These are phyloP conservation scores for Tulasnella sp. DNA, from an alignment of 768 basidiomycete species.

Conservation along the genomic window DNA sequence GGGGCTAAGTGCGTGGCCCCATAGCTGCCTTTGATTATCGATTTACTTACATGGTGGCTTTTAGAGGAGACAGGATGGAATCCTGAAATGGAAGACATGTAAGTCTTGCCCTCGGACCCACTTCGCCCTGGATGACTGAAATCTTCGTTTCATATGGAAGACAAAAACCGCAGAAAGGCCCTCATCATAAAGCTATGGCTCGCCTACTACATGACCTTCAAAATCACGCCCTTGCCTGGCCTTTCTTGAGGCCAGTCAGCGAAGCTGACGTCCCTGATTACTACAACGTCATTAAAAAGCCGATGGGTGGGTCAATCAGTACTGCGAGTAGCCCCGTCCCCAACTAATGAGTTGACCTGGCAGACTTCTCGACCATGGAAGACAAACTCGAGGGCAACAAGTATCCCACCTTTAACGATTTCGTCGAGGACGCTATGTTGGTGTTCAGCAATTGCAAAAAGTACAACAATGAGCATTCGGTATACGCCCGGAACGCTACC, in stretches of 20 bases:
- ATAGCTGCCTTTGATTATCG: background rate
- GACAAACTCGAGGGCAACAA: conserved; percentile 85
- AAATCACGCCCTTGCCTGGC: conserved; percentile 77
- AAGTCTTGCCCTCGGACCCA: conserved; percentile 34
- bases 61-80: conserved; percentile 92
- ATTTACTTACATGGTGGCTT: background rate
- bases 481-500: conserved; percentile 80
- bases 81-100: conserved; percentile 72
- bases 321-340: conserved; percentile 12
- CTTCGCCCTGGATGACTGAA: conserved; percentile 2
- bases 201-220: conserved; percentile 74
- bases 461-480: conserved; percentile 78
- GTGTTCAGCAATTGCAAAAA: conserved; percentile 84
- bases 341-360: background rate
- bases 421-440: conserved; percentile 74
- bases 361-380: conserved; percentile 85
- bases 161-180: conserved; percentile 51
- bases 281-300: conserved; percentile 79
- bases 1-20: conserved; percentile 63
- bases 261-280: conserved; percentile 80
- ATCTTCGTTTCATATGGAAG: conserved; percentile 36
- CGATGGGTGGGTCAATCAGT: conserved; percentile 70
- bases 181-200: conserved; percentile 58
- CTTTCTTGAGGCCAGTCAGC: conserved; percentile 80
- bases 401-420: conserved; percentile 69